Conservation (phyloP, 129 eudicot species). For the Artemisia argyi region DNA sequence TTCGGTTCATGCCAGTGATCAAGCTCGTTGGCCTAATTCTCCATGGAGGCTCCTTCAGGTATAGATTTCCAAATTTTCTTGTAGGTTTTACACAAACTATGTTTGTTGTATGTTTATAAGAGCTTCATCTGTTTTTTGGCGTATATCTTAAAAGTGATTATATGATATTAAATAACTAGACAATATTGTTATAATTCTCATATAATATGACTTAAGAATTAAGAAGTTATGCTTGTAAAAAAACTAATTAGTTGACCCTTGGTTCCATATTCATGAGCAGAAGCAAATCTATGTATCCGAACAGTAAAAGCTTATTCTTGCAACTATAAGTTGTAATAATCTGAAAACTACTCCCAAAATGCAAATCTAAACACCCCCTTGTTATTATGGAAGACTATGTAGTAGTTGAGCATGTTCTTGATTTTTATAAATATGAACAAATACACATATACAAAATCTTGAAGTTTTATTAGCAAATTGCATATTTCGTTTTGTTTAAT, state of each 20-base stretch:
- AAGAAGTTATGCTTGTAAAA: too few species aligned
- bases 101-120: conserved; percentile 1
- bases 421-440: background rate
- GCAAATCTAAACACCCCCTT: background rate
- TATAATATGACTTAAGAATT: background rate
- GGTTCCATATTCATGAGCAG: background rate
- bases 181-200: background rate
- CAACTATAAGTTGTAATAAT: background rate
- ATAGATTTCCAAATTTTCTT: conserved; percentile 7
- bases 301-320: background rate
- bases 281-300: background rate
- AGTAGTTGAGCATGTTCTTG: background rate
- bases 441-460: conserved; percentile 4
- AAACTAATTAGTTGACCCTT: too few species aligned
- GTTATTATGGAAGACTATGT: background rate
- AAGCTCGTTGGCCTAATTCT: conserved; percentile 49
- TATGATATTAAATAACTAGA: background rate
- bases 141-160: background rate
- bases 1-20: conserved; percentile 27
- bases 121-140: background rate
- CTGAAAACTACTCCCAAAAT: background rate
- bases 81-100: background rate
- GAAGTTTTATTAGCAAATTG: background rate
- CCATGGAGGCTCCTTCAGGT: conserved; percentile 90
- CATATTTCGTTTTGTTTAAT: conserved; percentile 5